These are phyloP conservation scores for Nakazawaea wyomingensis DNA, from an alignment of 805 yeast species.

Conservation along the genomic window DNA sequence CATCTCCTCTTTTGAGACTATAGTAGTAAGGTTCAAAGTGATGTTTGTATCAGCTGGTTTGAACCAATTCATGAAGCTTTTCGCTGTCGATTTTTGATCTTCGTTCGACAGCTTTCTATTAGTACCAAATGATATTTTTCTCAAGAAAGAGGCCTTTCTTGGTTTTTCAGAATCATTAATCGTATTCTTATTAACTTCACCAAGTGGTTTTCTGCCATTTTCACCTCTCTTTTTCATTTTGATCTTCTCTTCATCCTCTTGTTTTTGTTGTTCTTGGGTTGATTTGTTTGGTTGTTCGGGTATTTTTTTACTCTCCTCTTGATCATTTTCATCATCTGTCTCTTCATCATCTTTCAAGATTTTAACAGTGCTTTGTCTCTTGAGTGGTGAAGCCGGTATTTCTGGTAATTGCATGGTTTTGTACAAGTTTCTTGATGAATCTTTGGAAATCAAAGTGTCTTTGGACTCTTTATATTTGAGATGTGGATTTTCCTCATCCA, in stretches of 20 bases:
- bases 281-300: too few species aligned
- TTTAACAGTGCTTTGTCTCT: slow-evolving; percentile 17
- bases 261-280: too few species aligned
- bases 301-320: not conserved
- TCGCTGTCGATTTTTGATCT: slow-evolving; percentile 3
- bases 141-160: slow-evolving; percentile 29
- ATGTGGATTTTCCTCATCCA: slow-evolving; percentile 16
- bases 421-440: slow-evolving; percentile 33
- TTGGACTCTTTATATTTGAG: slow-evolving; percentile 24
- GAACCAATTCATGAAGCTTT: slow-evolving; percentile 37
- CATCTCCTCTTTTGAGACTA: slow-evolving; percentile 46
- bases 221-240: slow-evolving; percentile 3
- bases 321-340: not conserved
- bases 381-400: slow-evolving; percentile 33
- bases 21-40: slow-evolving; percentile 30
- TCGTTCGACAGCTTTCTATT: not conserved
- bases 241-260: not conserved
- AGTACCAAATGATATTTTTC: slow-evolving; percentile 48
- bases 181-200: slow-evolving; percentile 5
- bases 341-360: slow-evolving; percentile 9
- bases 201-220: slow-evolving; percentile 3
- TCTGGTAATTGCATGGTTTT: slow-evolving; percentile 47
- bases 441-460: slow-evolving; percentile 39
- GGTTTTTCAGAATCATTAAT: slow-evolving; percentile 7
- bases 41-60: slow-evolving; percentile 28